Base-by-base conservation (phyloP, 139 green algal genomes). In the Auxenochlorella pyrenoidosa region DNA sequence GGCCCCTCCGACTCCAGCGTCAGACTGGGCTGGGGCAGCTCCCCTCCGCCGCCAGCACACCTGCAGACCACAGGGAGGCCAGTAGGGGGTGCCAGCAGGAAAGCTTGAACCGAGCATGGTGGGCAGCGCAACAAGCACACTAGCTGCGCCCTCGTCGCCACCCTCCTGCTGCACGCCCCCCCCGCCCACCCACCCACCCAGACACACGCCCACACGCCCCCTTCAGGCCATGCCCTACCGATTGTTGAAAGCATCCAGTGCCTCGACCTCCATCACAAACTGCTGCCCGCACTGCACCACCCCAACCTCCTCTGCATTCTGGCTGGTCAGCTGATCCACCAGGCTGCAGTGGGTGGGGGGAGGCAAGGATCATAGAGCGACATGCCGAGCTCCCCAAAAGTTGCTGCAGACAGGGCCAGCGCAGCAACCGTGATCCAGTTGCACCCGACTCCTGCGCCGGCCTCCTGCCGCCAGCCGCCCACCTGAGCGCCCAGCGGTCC, bases 191-290 rank as follows among this genome's bases (percentile, higher is more conserved):
- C 10, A 12, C 12, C 75, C 75, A 18, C 24, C 34, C 41, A 21
- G 41, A 10, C 10, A 10, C 47, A 54, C 8, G 47, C 8, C 47
- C 54, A 63, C 16, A n/a, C n/a, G n/a, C n/a, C 22, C 22, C 54
- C 54, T 63, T 8, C 54, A 24, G 54, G 18, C 16, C 54, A 24
- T 24, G 13, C 21, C 73, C 13, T 60, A 95, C 90, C 89, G 86
- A 90, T 96, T 96, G 76, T 85, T 79, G 84, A 86, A 91, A 3
- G 47, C 65, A 82, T 96, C 94, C 51, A 92, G 63, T 0, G 91
- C 90, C 82, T 94, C 86, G 2, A 96, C 59, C 86, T 96, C 92
- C 43, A 96, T 68, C 28, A 63, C 81, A 83, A 96, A 92, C 15
- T 86, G 75, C 47, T 86, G 75, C 0, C 93, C 94, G 76, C 93